A percentile compares a stretch with the other conserved stretches of the same genome.
Evolutionary conservation across 176 grass and related monocot genomes (phyloP).

Genomic region (Carex cristatella): DNA sequence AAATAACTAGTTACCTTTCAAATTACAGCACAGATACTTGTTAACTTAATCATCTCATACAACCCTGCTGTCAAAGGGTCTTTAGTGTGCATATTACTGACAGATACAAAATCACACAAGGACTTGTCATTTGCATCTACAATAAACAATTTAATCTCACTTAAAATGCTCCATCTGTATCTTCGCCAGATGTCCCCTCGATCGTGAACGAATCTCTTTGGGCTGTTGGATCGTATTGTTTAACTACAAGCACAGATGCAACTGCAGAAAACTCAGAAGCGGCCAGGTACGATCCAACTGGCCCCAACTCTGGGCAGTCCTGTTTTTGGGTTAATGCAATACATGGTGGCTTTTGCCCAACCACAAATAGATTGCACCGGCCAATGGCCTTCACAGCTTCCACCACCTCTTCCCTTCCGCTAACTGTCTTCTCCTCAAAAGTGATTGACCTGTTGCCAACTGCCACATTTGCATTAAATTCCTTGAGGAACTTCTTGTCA

Average conservation of each 20-base stretch:
- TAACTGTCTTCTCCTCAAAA: slow-evolving; percentile 20
- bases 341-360: slow-evolving; percentile 29
- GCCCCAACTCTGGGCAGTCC: slow-evolving; percentile 37
- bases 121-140: background rate
- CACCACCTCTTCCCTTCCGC: slow-evolving; percentile 1
- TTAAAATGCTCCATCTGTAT: background rate
- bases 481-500: slow-evolving; percentile 13
- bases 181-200: slow-evolving; percentile 2
- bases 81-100: background rate
- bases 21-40: background rate
- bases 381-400: slow-evolving; percentile 18
- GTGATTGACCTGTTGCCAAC: slow-evolving; percentile 10
- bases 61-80: background rate
- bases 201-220: slow-evolving; percentile 7
- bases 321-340: slow-evolving; percentile 21
- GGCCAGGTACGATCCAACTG: slow-evolving; percentile 37
- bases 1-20: too few relatives aligned
- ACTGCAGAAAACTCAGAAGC: slow-evolving; percentile 33
- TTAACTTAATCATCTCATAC: background rate
- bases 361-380: slow-evolving; percentile 31
- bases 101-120: background rate
- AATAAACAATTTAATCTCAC: slow-evolving; percentile 1
- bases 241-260: slow-evolving; percentile 39
- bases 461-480: slow-evolving; percentile 17
- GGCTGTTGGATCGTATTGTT: slow-evolving; percentile 32